Evolutionary conservation across 768 basidiomycete species (phyloP).

Genomic region (Lactarius trivialis): DNA sequence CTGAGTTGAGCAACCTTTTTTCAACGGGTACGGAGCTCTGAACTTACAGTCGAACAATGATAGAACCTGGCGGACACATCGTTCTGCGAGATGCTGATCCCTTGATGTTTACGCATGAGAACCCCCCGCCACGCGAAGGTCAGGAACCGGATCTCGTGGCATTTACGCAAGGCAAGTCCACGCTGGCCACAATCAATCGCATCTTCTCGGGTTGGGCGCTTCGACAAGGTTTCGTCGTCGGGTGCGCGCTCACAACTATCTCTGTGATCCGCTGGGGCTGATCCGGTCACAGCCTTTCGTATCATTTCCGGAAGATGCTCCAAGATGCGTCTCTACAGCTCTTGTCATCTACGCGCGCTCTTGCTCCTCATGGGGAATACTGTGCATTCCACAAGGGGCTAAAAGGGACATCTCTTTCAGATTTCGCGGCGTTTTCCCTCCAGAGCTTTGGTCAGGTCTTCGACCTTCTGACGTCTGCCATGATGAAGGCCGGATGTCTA

Average conservation of each 20-base stretch:
- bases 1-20: not conserved
- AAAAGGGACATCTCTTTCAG: not conserved
- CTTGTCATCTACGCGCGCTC: not conserved
- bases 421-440: not conserved
- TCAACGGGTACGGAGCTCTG: not conserved
- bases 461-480: not conserved
- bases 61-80: not conserved
- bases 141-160: not conserved
- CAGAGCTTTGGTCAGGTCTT: not conserved
- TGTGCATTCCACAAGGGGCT: not conserved
- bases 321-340: not conserved
- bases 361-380: not conserved
- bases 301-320: not conserved
- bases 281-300: not conserved
- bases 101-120: not conserved
- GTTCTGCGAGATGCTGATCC: not conserved
- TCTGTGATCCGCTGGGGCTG: not conserved
- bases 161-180: not conserved
- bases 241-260: not conserved
- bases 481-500: not conserved
- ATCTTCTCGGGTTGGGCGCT: not conserved
- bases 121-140: not conserved
- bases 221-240: not conserved
- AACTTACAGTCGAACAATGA: not conserved
- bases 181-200: not conserved